phyloP scores from a whole-genome alignment of 257 asterid genomes.

The Forsythia viridissima region DNA sequence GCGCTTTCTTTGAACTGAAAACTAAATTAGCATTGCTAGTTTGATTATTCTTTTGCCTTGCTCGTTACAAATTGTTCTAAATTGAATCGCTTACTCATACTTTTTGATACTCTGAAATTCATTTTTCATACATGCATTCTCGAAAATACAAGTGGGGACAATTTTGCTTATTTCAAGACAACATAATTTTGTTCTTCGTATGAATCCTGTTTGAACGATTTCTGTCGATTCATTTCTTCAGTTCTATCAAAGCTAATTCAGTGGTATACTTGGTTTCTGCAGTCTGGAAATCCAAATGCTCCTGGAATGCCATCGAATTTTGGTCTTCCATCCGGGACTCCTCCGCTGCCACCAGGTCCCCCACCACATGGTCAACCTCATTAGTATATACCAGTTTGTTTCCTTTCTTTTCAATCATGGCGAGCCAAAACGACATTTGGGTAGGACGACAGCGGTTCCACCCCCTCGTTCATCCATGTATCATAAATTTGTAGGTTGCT shows the following conservation, averaged over 20 bases:
- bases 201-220: neutral
- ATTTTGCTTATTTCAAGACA: neutral
- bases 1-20: constrained; percentile 1
- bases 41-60: neutral
- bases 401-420: neutral
- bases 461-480: neutral
- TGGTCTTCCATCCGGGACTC: constrained; percentile 68
- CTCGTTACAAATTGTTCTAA: neutral
- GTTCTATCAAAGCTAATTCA: constrained; percentile 8
- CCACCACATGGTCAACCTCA: constrained; percentile 86
- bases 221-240: neutral
- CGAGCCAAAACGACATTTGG: neutral
- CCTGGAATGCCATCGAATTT: constrained; percentile 68
- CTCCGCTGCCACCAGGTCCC: constrained; percentile 95
- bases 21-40: neutral
- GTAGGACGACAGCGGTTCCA: neutral
- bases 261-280: constrained; percentile 21
- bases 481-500: neutral
- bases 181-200: neutral
- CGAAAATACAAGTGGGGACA: neutral
- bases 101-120: neutral
- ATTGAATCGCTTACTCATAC: neutral
- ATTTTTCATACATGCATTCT: neutral
- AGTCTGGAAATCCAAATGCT: constrained; percentile 77
- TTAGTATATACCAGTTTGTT: constrained; percentile 32